A percentile compares a stretch with the other conserved stretches of the same genome.
Conservation (phyloP, 768 basidiomycete species). For the Agrocybe praecox region DNA sequence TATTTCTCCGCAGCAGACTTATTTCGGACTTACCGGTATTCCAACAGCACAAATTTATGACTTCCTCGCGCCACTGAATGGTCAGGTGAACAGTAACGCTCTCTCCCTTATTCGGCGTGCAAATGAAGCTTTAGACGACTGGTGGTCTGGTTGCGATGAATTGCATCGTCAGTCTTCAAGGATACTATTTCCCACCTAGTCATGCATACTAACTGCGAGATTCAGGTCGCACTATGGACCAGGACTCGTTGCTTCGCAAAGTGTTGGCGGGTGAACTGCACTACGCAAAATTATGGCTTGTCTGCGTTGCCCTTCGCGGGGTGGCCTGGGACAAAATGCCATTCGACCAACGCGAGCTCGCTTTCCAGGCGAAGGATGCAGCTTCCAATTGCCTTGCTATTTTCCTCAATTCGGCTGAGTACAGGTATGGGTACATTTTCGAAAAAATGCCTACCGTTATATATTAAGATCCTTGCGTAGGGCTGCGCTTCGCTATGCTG, state of each 20-base stretch:
- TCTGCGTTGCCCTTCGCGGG: constrained; percentile 89
- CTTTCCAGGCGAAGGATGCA: constrained; percentile 94
- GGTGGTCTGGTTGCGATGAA: constrained; percentile 89
- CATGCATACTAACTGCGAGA: constrained; percentile 1
- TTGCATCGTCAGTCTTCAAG: constrained; percentile 64
- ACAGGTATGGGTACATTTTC: constrained; percentile 54
- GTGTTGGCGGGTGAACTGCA: constrained; percentile 87
- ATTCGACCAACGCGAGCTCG: constrained; percentile 91
- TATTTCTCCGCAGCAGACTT: constrained; percentile 4
- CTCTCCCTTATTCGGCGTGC: constrained; percentile 87
- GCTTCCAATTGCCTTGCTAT: constrained; percentile 84
- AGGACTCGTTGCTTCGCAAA: constrained; percentile 83
- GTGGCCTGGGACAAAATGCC: constrained; percentile 97
- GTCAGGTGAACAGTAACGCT: constrained; percentile 84
- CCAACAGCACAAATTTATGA: constrained; percentile 88
- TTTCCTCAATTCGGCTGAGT: constrained; percentile 80
- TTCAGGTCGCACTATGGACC: constrained; percentile 77
- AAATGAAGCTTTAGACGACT: constrained; percentile 83
- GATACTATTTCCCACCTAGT: background rate
- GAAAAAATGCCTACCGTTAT: constrained; percentile 3
- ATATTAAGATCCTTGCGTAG: constrained; percentile 35
- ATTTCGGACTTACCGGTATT: constrained; percentile 2
- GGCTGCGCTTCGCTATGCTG: constrained; percentile 88
- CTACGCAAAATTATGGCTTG: constrained; percentile 94
- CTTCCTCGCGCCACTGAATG: constrained; percentile 82